These are phyloP conservation scores for Berkeleyomyces basicola DNA, from an alignment of 2,329 filamentous ascomycete genomes.

Conservation along the genomic window DNA sequence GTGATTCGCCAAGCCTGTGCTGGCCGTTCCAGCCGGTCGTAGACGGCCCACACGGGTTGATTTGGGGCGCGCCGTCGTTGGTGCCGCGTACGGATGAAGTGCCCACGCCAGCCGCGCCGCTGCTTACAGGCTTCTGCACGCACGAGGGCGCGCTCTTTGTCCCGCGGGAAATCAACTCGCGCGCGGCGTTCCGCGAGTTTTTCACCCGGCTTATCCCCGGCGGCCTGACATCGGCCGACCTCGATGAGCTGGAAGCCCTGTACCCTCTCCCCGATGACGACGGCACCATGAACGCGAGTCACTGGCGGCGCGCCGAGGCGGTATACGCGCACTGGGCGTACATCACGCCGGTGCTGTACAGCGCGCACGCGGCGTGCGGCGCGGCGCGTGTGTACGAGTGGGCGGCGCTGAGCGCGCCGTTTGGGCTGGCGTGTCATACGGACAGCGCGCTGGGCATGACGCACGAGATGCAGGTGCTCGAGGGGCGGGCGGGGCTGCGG, in stretches of 20 bases:
- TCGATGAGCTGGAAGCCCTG: constrained; percentile 36
- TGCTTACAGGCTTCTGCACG: constrained; percentile 50
- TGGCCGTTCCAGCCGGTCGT: constrained; percentile 57
- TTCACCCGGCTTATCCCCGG: constrained; percentile 45
- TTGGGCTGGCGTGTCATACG: constrained; percentile 30
- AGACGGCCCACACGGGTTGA: constrained; percentile 26
- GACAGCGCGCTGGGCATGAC: constrained; percentile 29
- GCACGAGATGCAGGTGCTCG: constrained; percentile 25
- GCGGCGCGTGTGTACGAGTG: constrained; percentile 41
- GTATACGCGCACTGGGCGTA: constrained; percentile 50
- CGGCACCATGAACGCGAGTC: constrained; percentile 26
- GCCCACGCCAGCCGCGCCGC: constrained; percentile 32
- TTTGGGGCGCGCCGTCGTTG: constrained; percentile 26
- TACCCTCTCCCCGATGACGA: constrained; percentile 42
- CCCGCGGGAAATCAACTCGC: constrained; percentile 28
- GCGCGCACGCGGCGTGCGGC: constrained; percentile 26
- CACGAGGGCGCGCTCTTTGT: constrained; percentile 55
- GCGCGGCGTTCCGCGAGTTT: constrained; percentile 40
- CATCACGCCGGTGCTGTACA: constrained; percentile 45
- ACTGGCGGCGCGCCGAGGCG: constrained; percentile 41
- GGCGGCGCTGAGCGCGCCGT: constrained; percentile 28
- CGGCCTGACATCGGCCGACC: constrained; percentile 32
- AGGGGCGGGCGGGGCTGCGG: constrained; percentile 22
- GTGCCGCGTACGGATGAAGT: constrained; percentile 18
- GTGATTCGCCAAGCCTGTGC: constrained; percentile 20